Base-by-base conservation (phyloP, 805 yeast species). In the Wickerhamomyces mucosus region DNA sequence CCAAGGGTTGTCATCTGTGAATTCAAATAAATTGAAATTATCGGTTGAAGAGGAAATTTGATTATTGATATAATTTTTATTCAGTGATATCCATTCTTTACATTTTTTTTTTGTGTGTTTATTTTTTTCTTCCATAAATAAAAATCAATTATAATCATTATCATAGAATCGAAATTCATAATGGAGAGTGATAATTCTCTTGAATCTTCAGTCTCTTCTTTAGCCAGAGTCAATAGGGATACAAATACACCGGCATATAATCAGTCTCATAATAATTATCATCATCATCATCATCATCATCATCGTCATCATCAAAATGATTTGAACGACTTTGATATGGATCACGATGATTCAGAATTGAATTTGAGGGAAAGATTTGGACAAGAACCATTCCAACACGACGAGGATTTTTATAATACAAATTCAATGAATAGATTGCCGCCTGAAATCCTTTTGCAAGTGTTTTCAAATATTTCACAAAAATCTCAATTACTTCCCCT, bases 391-490 rank as follows among this genome's bases (percentile, higher is more conserved):
- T 21, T 23, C 12, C 31, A n/a, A 27, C 27, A 24, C 24, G 21
- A 23, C 34, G 27, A 24, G 28, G 27, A 14, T 15, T 29, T 26
- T 7, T 34, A 32, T 7, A 39, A 39, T 11, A 23, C 39, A 8
- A 40, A 46, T 8, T 45, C 52, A 7, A 45, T 50, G 4, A 49
- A 48, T 17, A 40, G 37, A 31, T 53, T 71, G 18, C 78, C 78
- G 0, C 61, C 67, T 4, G 78, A 71, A 53, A 72, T 81, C 14
- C 52, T 81, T 26, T 67, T 78, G 29, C 65, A 78, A 41, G 73
- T 81, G 2, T 74, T 81, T 37, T 77, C 82, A 32, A 67, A 76
- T 38, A 57, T 80, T 31, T 73, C 67, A 29, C 66, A 78, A 26
- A 72, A 68, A 41, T 49, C 67, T 4, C 86, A 79, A 44, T 58